These are phyloP conservation scores for Suillus sp. DNA, from an alignment of 768 basidiomycete genomes.

Conservation along the genomic window DNA sequence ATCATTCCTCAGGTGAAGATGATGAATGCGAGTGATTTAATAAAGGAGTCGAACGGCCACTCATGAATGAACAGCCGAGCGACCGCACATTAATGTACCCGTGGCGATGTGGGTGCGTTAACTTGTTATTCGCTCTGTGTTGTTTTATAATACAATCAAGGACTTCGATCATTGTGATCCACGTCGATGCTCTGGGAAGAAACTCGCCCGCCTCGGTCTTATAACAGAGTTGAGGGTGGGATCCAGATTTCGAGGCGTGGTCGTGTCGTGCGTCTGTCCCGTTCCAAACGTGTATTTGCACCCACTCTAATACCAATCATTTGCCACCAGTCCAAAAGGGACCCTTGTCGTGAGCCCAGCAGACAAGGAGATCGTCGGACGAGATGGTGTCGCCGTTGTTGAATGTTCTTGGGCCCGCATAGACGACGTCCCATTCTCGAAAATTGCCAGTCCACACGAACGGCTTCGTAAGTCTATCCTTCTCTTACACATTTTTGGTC, in stretches of 20 bases:
- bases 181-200: slow-evolving; percentile 84
- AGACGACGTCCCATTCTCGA: slow-evolving; percentile 92
- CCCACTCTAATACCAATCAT: neutral
- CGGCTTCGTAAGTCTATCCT: slow-evolving; percentile 64
- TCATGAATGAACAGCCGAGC: slow-evolving; percentile 9
- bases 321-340: slow-evolving; percentile 71
- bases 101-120: slow-evolving; percentile 94
- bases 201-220: slow-evolving; percentile 80
- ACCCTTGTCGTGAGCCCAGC: slow-evolving; percentile 76
- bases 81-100: slow-evolving; percentile 59
- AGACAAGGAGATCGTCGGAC: slow-evolving; percentile 77
- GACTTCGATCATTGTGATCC: slow-evolving; percentile 99
- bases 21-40: slow-evolving; percentile 31
- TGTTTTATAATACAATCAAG: slow-evolving; percentile 39
- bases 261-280: slow-evolving; percentile 76
- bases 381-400: slow-evolving; percentile 88
- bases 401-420: slow-evolving; percentile 98
- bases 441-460: slow-evolving; percentile 93
- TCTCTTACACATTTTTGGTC: neutral
- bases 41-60: slow-evolving; percentile 5
- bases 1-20: slow-evolving; percentile 32
- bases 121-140: neutral
- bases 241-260: slow-evolving; percentile 85
- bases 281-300: neutral
- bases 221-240: slow-evolving; percentile 85